Evolutionary conservation across 2,329 filamentous ascomycete species (phyloP).

Genomic region (Colletotrichum endophyticum): DNA sequence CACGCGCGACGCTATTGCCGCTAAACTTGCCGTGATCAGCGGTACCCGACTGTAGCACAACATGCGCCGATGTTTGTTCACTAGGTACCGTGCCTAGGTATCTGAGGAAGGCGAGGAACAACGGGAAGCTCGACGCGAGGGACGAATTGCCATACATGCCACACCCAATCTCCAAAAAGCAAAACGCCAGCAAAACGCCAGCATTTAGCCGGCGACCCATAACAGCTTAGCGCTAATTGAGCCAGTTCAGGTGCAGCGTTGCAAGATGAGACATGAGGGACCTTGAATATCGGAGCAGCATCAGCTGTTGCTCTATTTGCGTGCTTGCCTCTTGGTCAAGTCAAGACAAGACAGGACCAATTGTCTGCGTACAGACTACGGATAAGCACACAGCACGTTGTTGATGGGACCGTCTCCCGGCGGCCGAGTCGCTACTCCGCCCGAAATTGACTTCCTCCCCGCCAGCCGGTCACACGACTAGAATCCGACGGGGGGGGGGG

Average conservation of each 20-base stretch:
- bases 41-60: neutral
- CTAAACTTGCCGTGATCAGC: neutral
- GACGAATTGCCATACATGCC: neutral
- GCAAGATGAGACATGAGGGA: neutral
- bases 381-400: neutral
- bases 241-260: neutral
- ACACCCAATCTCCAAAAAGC: neutral
- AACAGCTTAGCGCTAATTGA: neutral
- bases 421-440: neutral
- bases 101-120: neutral
- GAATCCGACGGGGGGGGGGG: neutral
- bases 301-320: neutral
- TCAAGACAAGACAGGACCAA: neutral
- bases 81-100: neutral
- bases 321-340: neutral
- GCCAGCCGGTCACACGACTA: neutral
- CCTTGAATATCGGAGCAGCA: neutral
- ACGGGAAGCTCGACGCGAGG: neutral
- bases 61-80: neutral
- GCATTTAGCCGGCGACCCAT: neutral
- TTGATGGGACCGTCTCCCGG: neutral
- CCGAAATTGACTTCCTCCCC: neutral
- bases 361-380: neutral
- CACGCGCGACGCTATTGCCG: neutral
- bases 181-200: neutral